Percentiles rank a stretch among this genome's conserved stretches.
Conservation (phyloP, 257 asterid genomes). For the Solanum peruvianum region DNA sequence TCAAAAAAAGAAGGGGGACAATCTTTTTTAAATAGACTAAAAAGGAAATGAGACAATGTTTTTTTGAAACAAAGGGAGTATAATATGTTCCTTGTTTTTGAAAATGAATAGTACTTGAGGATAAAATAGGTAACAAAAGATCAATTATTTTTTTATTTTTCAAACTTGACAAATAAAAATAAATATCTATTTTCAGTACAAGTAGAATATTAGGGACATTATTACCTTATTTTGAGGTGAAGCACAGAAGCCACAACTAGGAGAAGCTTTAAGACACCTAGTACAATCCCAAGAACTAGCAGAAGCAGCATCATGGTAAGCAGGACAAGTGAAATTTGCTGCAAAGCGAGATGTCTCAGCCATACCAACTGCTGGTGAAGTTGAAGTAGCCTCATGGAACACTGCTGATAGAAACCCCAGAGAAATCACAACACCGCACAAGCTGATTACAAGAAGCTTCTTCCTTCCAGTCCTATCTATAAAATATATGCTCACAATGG, state of each 20-base stretch:
- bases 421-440: slow-evolving; percentile 20
- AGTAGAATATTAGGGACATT: not conserved
- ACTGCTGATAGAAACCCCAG: slow-evolving; percentile 30
- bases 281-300: slow-evolving; percentile 25
- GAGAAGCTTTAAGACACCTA: slow-evolving; percentile 28
- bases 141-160: too few species aligned
- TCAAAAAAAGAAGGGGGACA: too few species aligned
- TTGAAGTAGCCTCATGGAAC: slow-evolving; percentile 21
- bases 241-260: slow-evolving; percentile 35
- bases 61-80: too few species aligned
- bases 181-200: too few species aligned
- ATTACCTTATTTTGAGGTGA: slow-evolving; percentile 22
- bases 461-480: slow-evolving; percentile 33
- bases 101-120: too few species aligned
- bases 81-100: too few species aligned
- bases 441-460: slow-evolving; percentile 23
- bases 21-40: too few species aligned
- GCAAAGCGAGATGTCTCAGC: slow-evolving; percentile 13
- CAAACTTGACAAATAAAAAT: too few species aligned
- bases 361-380: slow-evolving; percentile 17
- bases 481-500: slow-evolving; percentile 30
- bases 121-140: not conserved
- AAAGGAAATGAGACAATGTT: too few species aligned
- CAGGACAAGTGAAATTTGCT: slow-evolving; percentile 17
- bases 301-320: slow-evolving; percentile 8